Conservation (phyloP, 352 stramenopile species). For the Albugo candida region DNA sequence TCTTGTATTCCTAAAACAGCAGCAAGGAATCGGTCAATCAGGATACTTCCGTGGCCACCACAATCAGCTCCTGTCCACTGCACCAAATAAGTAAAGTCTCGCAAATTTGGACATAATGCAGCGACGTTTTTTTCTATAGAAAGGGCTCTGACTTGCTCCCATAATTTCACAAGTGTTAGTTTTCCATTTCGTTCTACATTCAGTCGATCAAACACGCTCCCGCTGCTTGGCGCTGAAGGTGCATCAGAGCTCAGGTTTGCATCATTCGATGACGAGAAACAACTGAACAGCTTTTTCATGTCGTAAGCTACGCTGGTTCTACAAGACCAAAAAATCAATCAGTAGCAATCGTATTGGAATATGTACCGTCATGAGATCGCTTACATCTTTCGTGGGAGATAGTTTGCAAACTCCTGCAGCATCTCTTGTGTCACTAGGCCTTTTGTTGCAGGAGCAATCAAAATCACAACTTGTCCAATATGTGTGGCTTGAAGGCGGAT, state of each 20-base stretch:
- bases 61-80: constrained; percentile 59
- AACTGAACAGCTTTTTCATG: constrained; percentile 42
- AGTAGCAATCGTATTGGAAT: not conserved
- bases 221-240: too few relatives aligned
- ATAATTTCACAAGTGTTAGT: constrained; percentile 35
- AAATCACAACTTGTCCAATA: constrained; percentile 31
- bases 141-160: constrained; percentile 29
- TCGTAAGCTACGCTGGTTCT: constrained; percentile 31
- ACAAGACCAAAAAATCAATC: constrained; percentile 14
- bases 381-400: constrained; percentile 63
- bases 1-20: constrained; percentile 44
- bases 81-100: constrained; percentile 53
- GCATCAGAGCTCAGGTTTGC: not conserved
- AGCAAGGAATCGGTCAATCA: constrained; percentile 60
- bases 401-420: constrained; percentile 65
- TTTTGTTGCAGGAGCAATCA: constrained; percentile 40
- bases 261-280: constrained; percentile 18
- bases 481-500: constrained; percentile 28
- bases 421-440: constrained; percentile 35
- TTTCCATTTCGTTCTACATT: constrained; percentile 58
- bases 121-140: constrained; percentile 21
- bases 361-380: constrained; percentile 2
- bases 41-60: constrained; percentile 29
- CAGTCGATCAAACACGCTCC: constrained; percentile 30
- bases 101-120: constrained; percentile 14